A percentile compares a stretch with the other conserved stretches of the same genome.
Evolutionary conservation across 331 rosid genomes (phyloP).

Genomic region (Rhamnella rubrinervis): DNA sequence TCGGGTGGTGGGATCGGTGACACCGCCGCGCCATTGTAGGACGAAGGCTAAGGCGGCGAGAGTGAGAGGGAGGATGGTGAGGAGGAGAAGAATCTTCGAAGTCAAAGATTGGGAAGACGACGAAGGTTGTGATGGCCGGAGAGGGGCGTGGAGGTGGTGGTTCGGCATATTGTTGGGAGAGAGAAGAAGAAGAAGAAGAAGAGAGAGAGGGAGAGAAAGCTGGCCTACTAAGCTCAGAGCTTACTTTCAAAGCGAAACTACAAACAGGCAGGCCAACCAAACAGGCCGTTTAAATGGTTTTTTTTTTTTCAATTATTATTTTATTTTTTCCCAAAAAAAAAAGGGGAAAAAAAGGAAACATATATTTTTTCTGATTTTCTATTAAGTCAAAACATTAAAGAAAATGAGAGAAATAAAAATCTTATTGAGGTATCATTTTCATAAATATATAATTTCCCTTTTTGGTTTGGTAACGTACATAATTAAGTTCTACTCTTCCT

Average conservation of each 20-base stretch:
- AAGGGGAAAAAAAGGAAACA: too few species aligned
- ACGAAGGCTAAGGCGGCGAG: conserved; percentile 81
- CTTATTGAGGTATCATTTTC: too few species aligned
- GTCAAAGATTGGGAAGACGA: conserved; percentile 45
- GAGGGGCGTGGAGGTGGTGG: conserved; percentile 61
- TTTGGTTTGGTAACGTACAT: too few species aligned
- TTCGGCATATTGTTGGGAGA: conserved; percentile 42
- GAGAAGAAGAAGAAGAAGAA: background rate
- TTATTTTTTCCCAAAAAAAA: too few species aligned
- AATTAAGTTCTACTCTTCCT: too few species aligned
- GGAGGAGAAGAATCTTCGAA: conserved; percentile 76
- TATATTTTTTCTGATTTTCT: too few species aligned
- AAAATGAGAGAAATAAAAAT: too few species aligned
- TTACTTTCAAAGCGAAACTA: background rate
- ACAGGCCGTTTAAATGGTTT: background rate
- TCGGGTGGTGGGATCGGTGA: conserved; percentile 72
- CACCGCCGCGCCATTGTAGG: conserved; percentile 99
- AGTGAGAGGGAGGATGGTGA: conserved; percentile 84
- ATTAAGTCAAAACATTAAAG: too few species aligned
- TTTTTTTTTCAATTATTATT: background rate
- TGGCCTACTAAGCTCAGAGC: background rate
- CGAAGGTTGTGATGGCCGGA: conserved; percentile 47
- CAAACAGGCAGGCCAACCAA: background rate
- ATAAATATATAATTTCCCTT: too few species aligned
- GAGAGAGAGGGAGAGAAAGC: background rate